Conservation (phyloP, 164 flowering plant species). For the Magnolia officinalis region DNA sequence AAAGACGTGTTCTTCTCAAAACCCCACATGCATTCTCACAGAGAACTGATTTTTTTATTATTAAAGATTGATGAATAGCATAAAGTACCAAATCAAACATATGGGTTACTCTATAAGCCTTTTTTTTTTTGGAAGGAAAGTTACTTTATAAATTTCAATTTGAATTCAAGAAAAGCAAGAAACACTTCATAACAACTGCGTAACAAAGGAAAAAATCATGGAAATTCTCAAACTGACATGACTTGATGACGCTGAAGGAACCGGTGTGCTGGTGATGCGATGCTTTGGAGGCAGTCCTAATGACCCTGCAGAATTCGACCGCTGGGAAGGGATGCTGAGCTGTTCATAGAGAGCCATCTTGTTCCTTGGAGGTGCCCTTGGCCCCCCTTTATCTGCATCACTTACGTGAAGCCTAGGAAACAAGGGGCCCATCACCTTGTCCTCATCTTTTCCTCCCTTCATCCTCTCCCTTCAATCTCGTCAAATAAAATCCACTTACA, state of each 20-base stretch:
- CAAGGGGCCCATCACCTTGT: conserved; percentile 47
- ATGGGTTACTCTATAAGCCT: neutral
- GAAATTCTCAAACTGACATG: conserved; percentile 34
- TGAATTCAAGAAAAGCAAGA: neutral
- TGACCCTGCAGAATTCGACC: conserved; percentile 37
- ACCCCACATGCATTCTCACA: neutral
- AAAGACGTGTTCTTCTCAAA: neutral
- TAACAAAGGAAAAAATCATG: neutral
- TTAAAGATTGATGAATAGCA: neutral
- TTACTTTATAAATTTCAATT: neutral
- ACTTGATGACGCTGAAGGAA: conserved; percentile 33
- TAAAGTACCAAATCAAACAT: neutral
- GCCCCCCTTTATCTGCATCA: conserved; percentile 80
- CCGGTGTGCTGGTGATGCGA: conserved; percentile 21
- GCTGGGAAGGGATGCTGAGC: conserved; percentile 55
- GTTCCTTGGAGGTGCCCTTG: conserved; percentile 82
- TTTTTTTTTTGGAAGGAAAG: no score
- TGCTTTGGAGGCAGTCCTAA: conserved; percentile 28
- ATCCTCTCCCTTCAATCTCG: conserved; percentile 22
- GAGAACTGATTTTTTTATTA: no score
- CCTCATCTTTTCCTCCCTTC: conserved; percentile 49
- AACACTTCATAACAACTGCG: neutral
- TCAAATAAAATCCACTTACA: no score
- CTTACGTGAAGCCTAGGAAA: conserved; percentile 85
- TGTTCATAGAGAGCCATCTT: conserved; percentile 88